These are phyloP conservation scores for Flaveria linearis DNA, from an alignment of 129 eudicot genomes.

Conservation along the genomic window DNA sequence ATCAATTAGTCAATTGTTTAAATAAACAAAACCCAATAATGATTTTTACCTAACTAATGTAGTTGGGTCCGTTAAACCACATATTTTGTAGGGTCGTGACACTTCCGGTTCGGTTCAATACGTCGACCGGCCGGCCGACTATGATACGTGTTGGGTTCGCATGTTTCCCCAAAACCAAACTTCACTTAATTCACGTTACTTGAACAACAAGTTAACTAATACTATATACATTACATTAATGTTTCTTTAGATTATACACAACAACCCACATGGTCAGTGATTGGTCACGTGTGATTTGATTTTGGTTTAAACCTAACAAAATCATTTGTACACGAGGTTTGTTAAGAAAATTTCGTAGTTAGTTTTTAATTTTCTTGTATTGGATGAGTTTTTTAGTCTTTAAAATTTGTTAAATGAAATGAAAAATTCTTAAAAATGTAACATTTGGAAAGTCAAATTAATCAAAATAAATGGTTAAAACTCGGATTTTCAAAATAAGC, in stretches of 20 bases:
- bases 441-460: no score
- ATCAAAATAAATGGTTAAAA: no score
- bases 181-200: slow-evolving; percentile 5
- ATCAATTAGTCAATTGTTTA: neutral
- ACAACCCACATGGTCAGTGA: slow-evolving; percentile 20
- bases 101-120: slow-evolving; percentile 19
- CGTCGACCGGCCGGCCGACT: slow-evolving; percentile 11
- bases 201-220: neutral
- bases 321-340: no score
- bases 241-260: neutral
- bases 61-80: slow-evolving; percentile 15
- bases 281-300: neutral
- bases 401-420: no score
- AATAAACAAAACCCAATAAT: neutral
- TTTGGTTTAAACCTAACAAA: no score
- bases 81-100: slow-evolving; percentile 23
- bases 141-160: slow-evolving; percentile 24
- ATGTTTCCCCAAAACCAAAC: slow-evolving; percentile 4
- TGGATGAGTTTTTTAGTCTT: no score
- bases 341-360: no score
- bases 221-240: slow-evolving; percentile 1
- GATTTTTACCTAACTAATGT: slow-evolving; percentile 23
- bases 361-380: no score
- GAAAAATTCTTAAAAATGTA: no score
- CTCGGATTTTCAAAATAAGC: no score